A percentile compares a stretch with the other conserved stretches of the same genome.
Evolutionary conservation across 106 monocot genomes (phyloP).

Genomic region (Acorus gramineus): DNA sequence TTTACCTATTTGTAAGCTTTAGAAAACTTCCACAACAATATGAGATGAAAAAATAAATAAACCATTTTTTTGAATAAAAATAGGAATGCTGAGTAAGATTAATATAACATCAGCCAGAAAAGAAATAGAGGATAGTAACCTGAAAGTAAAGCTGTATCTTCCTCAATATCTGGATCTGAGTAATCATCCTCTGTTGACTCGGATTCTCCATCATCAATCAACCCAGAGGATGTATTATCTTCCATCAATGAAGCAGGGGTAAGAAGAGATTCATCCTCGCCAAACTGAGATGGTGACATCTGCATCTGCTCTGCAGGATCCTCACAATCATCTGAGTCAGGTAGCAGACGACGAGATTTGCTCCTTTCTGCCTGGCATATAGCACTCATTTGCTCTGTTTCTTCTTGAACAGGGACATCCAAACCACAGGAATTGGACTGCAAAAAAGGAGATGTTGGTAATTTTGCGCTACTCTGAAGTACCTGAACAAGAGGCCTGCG

Average conservation of each 20-base stretch:
- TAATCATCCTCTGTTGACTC: conserved; percentile 27
- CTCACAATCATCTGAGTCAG: conserved; percentile 30
- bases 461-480: conserved; percentile 64
- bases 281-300: conserved; percentile 18
- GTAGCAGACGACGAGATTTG: conserved; percentile 19
- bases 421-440: conserved; percentile 13
- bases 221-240: conserved; percentile 40
- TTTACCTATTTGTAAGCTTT: no score
- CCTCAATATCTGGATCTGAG: conserved; percentile 19
- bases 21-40: no score
- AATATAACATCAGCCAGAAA: background rate
- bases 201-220: conserved; percentile 20
- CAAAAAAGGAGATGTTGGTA: conserved; percentile 25
- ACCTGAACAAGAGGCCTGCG: conserved; percentile 65
- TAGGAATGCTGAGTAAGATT: no score
- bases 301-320: conserved; percentile 35
- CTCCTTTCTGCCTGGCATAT: conserved; percentile 25
- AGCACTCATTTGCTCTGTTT: conserved; percentile 14
- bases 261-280: conserved; percentile 13
- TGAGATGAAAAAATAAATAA: no score
- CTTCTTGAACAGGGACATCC: conserved; percentile 6
- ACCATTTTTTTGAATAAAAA: no score
- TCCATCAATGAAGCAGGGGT: conserved; percentile 20
- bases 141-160: conserved; percentile 11
- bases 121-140: conserved; percentile 1